These are phyloP conservation scores for Diaporthe ilicicola DNA, from an alignment of 2,329 filamentous ascomycete species.

Conservation along the genomic window DNA sequence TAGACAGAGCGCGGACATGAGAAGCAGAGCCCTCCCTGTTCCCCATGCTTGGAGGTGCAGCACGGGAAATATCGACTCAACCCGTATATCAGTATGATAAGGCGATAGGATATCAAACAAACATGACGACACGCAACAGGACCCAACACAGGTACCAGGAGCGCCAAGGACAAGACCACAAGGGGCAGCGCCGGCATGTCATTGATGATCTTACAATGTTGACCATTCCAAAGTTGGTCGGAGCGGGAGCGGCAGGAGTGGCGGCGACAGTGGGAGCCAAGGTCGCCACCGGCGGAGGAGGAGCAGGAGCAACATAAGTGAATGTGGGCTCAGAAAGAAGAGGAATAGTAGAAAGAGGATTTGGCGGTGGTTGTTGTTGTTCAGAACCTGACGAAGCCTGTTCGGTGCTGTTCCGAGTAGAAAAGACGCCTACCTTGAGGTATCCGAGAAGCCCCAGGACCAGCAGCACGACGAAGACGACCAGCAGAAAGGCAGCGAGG, in stretches of 20 bases:
- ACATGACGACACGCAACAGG: not conserved
- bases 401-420: constrained; percentile 1
- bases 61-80: not conserved
- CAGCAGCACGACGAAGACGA: constrained; percentile 31
- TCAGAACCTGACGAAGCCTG: constrained; percentile 16
- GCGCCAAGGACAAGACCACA: not conserved
- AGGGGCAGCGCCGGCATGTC: constrained; percentile 15
- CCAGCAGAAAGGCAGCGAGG: constrained; percentile 21
- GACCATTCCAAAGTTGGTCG: constrained; percentile 13
- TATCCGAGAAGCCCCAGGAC: constrained; percentile 32
- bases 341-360: constrained; percentile 27
- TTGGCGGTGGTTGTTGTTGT: constrained; percentile 9
- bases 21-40: too few relatives aligned
- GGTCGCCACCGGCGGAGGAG: not conserved
- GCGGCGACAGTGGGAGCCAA: constrained; percentile 12
- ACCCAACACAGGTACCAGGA: not conserved
- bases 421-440: constrained; percentile 33
- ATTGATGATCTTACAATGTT: constrained; percentile 24
- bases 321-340: constrained; percentile 22
- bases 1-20: not conserved
- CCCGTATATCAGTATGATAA: not conserved
- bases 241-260: constrained; percentile 4
- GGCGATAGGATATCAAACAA: not conserved
- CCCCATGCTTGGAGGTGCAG: too few relatives aligned
- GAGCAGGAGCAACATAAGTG: not conserved